These are phyloP conservation scores for Chlamydomonas schloesseri DNA, from an alignment of 139 green algal species.

Conservation along the genomic window DNA sequence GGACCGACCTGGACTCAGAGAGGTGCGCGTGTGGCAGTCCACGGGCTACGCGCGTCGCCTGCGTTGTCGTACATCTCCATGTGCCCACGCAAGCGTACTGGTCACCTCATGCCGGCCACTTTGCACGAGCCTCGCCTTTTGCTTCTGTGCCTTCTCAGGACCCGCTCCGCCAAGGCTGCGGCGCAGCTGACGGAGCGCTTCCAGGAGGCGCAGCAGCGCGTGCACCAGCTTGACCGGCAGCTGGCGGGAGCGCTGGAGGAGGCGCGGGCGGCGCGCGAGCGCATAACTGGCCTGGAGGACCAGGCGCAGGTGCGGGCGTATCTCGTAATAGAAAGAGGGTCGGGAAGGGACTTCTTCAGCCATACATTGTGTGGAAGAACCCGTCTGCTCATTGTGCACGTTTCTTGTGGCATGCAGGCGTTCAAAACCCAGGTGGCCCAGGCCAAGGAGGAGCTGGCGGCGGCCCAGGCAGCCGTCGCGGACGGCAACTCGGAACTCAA, in stretches of 20 bases:
- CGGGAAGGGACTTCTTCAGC: too few relatives aligned
- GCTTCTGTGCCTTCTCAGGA: neutral
- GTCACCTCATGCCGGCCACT: too few relatives aligned
- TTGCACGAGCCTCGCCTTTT: too few relatives aligned
- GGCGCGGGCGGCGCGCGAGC: neutral
- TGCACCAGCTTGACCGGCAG: slow-evolving; percentile 20
- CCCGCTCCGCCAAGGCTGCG: slow-evolving; percentile 6
- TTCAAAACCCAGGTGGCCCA: neutral
- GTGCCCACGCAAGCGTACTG: too few relatives aligned
- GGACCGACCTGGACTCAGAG: slow-evolving; percentile 1
- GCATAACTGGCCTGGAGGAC: neutral
- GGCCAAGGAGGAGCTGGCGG: neutral
- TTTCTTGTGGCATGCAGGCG: neutral
- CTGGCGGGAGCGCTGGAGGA: neutral
- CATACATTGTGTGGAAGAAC: too few relatives aligned
- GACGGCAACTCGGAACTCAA: slow-evolving; percentile 7
- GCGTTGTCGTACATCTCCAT: too few relatives aligned
- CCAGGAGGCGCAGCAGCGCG: slow-evolving; percentile 26
- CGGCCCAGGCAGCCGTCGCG: neutral
- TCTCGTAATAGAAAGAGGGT: too few relatives aligned
- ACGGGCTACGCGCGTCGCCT: neutral
- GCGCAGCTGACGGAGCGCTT: slow-evolving; percentile 27
- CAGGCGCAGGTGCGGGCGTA: slow-evolving; percentile 7
- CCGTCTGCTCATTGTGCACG: too few relatives aligned
- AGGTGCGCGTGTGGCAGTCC: slow-evolving; percentile 1